Conservation (phyloP, 1,139 yeast genomes). For the Zygoascus sp. region DNA sequence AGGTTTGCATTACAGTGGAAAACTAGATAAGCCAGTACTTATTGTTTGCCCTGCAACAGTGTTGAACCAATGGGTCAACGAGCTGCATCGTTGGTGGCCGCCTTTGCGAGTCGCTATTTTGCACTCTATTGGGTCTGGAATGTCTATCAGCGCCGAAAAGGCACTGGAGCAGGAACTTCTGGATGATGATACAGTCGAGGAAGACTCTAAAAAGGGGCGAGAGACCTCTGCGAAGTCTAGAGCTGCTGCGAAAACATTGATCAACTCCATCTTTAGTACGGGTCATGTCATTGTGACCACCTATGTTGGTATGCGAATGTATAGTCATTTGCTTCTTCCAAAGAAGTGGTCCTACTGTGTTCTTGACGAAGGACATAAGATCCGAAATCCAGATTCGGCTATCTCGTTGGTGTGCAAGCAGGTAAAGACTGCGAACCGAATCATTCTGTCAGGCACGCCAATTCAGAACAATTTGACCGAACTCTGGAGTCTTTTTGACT, state of each 20-base stretch:
- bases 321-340: constrained; percentile 64
- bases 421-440: constrained; percentile 71
- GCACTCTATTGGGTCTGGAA: constrained; percentile 90
- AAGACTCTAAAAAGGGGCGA: constrained; percentile 41
- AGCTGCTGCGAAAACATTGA: constrained; percentile 38
- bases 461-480: constrained; percentile 89
- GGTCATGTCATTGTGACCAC: constrained; percentile 92
- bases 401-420: constrained; percentile 83
- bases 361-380: constrained; percentile 90
- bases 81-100: constrained; percentile 98
- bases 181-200: constrained; percentile 46
- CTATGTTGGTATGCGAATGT: constrained; percentile 81
- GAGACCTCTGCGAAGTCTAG: constrained; percentile 21
- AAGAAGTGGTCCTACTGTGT: constrained; percentile 86
- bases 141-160: constrained; percentile 48
- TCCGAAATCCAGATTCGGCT: constrained; percentile 88
- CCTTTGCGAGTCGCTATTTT: constrained; percentile 79
- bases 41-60: constrained; percentile 97
- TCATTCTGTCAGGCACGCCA: constrained; percentile 92
- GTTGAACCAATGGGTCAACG: constrained; percentile 92
- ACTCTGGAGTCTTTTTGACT: constrained; percentile 92
- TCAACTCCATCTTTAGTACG: constrained; percentile 45
- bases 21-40: constrained; percentile 69
- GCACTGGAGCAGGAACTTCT: constrained; percentile 38
- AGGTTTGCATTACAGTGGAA: constrained; percentile 77